These are phyloP conservation scores for Trichoderma parareesei DNA, from an alignment of 495 filamentous ascomycete genomes.

Conservation along the genomic window DNA sequence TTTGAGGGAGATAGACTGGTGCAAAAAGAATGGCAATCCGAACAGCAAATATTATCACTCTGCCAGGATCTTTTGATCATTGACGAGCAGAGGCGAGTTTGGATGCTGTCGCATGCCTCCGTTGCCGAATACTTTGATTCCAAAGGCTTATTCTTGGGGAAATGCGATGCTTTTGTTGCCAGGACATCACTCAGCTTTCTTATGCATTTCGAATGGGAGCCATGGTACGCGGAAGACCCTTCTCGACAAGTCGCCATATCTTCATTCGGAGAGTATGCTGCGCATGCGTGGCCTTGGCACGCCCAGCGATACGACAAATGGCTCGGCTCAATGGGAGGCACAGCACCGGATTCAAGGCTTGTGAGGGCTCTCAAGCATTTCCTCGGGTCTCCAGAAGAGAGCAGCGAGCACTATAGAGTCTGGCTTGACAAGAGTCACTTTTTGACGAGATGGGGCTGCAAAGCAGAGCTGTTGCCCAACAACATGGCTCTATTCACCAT, in stretches of 20 bases:
- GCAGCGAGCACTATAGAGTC: not conserved
- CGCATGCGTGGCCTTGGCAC: not conserved
- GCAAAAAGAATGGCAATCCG: not conserved
- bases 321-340: not conserved
- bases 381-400: not conserved
- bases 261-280: not conserved
- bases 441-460: not conserved
- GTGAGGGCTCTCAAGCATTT: not conserved
- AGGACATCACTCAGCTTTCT: not conserved
- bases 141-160: not conserved
- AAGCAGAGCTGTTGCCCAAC: not conserved
- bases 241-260: not conserved
- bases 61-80: not conserved
- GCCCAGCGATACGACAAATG: not conserved
- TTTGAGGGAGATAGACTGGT: not conserved
- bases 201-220: not conserved
- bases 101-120: not conserved
- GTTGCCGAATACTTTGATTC: not conserved
- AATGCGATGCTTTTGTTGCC: not conserved
- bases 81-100: not conserved
- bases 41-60: not conserved
- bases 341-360: not conserved
- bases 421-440: not conserved
- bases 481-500: not conserved
- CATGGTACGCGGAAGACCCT: not conserved